Base-by-base conservation (phyloP, 306 rosid genomes). In the Vigna nakashimae region DNA sequence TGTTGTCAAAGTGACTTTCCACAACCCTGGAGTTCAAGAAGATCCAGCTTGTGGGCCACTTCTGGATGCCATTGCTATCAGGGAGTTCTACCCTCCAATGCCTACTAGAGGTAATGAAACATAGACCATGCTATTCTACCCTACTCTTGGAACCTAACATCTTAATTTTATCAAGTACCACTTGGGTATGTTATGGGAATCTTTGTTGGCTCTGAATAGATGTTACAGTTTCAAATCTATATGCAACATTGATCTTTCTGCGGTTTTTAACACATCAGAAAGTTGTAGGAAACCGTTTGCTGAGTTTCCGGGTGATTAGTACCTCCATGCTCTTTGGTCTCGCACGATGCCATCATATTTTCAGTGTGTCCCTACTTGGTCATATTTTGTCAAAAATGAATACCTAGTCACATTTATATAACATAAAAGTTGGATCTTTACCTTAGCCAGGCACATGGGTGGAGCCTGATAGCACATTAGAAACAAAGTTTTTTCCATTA, bases 21-120 rank as follows among this genome's bases (percentile, higher is more conserved):
- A 89, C 83, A 94, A 94, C 78, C 96, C 97, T 79, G 97, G 97
- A 64, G 90, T 89, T 78, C 98, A 94, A 77, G 98, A 94, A 73
- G 91, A 94, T 74, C 92, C 97, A 51, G 57, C 97, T 64, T 92
- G 98, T 67, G 98, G 99, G 40, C 99, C 98, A 3, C 97, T 95
- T 57, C 80, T 95, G 75, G 99, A 95, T 82, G 98, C 96, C 7
- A 87, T 95, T 83, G 99, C 97, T 53, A 90, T 92, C 77, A 91
- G 96, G 85, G 91, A 92, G 83, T 89, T 92, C 63, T 71, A 71
- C 48, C 98, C 90, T 46, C 91, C 87, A 66, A 42, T 14, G 12
- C 97, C 94, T 68, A 86, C 98, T 2, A 86, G 88, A 90, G 89
- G 99, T 95, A 91, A 84, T 60, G 74, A 75, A 82, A 62, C 55